Evolutionary conservation across 257 asterid genomes (phyloP).

Genomic region (Nicotiana otophora): DNA sequence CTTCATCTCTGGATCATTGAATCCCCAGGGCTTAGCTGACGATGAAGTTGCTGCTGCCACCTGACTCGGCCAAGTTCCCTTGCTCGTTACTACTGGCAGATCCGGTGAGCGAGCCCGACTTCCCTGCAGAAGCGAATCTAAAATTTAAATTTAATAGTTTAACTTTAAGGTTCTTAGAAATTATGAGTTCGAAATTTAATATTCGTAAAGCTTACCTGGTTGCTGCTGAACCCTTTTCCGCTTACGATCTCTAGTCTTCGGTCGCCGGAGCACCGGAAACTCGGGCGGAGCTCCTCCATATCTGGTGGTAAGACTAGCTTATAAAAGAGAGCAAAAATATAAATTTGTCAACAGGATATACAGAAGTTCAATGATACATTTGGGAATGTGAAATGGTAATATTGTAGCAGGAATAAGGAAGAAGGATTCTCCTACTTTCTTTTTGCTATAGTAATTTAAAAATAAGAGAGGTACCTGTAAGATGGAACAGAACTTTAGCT

Average conservation of each 20-base stretch:
- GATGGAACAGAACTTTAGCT: constrained; percentile 40
- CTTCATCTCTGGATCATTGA: constrained; percentile 60
- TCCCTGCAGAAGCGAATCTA: not conserved
- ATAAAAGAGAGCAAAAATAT: not conserved
- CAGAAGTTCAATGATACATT: constrained; percentile 1
- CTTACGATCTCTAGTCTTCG: constrained; percentile 51
- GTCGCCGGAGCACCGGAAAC: constrained; percentile 43
- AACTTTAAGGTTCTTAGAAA: not conserved
- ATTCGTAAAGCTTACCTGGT: not conserved
- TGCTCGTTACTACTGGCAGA: constrained; percentile 12
- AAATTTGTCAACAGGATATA: not conserved
- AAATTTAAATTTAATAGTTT: not conserved
- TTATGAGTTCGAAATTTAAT: not conserved
- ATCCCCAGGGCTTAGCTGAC: constrained; percentile 54
- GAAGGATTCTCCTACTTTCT: not conserved
- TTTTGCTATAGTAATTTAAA: not conserved
- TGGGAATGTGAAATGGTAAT: not conserved
- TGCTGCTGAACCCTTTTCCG: constrained; percentile 15
- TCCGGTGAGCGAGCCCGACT: constrained; percentile 26
- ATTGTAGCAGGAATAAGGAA: not conserved
- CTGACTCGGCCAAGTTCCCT: constrained; percentile 12
- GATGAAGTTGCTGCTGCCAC: constrained; percentile 21
- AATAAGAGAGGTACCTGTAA: constrained; percentile 17
- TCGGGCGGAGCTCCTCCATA: constrained; percentile 36
- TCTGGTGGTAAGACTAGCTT: not conserved